Base-by-base conservation (phyloP, 2,329 filamentous ascomycete species). In the Tolypocladium endophyticum region DNA sequence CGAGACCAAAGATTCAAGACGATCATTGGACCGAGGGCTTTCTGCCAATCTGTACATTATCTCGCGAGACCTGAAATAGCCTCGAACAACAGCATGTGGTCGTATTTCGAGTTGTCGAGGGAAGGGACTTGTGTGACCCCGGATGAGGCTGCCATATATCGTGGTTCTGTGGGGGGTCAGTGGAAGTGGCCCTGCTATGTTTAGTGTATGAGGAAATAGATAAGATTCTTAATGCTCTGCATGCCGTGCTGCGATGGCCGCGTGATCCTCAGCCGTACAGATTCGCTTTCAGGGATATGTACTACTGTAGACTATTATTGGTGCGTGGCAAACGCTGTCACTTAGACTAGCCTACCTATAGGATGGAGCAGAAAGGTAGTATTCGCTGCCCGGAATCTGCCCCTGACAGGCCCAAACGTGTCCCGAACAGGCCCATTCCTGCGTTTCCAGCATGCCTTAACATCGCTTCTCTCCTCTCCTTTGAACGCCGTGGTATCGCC, bases 161-260 rank as follows among this genome's bases (percentile, higher is more conserved):
- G 47, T 52, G 47, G 9, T 30, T 52, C 16, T 20, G 18, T 33
- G n/a, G 30, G 50, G 50, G 50, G 18, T 30, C 20, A 33, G 14
- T 2, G 30, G 30, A 53, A 53, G 28, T 23, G 50, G 20, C 50
- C 30, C 50, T 53, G 30, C 41, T n/a, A 69, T 69, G 67, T 70
- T 67, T 64, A 69, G 59, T 70, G 67, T 70, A 70, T 67, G 67
- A 68, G 69, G 64, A 68, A 69, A 70, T 56, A 56, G 54, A 56
- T 30, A 54, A 56, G 54, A 55, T 25, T 20, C 18, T 6, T 20
- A 39, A 55, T n/a, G 54, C 25, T 55, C 54, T n/a, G 20, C 35
- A 18, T 12, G 18, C 30, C 7, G 16, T 55, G 30, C 50, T 33
- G 30, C 11, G 2, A 14, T 5, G n/a, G 30, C 11, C 30, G n/a